Evolutionary conservation across 2,329 filamentous ascomycete genomes (phyloP), one percentile per base, ranked within the genome.

Genomic region (Stagonosporopsis vannaccii): DNA sequence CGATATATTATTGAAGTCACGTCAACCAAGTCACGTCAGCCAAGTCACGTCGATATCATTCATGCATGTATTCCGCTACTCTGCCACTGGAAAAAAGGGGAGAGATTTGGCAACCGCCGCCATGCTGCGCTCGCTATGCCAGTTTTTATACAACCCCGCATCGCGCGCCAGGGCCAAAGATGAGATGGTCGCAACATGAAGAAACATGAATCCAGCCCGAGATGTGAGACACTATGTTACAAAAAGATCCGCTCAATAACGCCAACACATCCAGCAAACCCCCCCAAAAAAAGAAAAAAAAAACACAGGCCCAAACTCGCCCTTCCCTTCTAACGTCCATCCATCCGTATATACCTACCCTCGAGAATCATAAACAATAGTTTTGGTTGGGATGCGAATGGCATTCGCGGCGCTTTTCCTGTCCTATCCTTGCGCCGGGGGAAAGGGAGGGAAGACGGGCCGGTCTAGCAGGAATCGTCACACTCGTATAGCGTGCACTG

Each of bases 401-500:
- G 15, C 12, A 20, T 5, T 12, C 33, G 28, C 33, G 28, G 28
- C 33, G n/a, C 12, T 25, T 17, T 28, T 26, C 20, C 36, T 26
- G 8, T 40, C 20, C 20, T 41, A 20, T 50, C 22, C 28, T 19
- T 19, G 37, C 23, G 23, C 35, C 25, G 25, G 19, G n/a, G n/a
- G n/a, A n/a, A n/a, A n/a, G n/a, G n/a, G n/a, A n/a, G n/a, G n/a
- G n/a, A n/a, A n/a, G n/a, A n/a, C n/a, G n/a, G n/a, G n/a, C n/a
- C n/a, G n/a, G 4, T 22, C 44, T 58, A 58, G 20, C 40, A 48
- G 2, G 53, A 56, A 12, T 50, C 49, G 30, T 56, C 54, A 17
- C 48, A 58, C 17, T 58, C 56, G 39, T 51, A 54, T 28, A 69
- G 20, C 57, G 55, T 56, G 53, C 53, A 56, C 15, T 56, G 42